Evolutionary conservation across 169 alveolate species (phyloP), one percentile per base, ranked within the genome.

Genomic region (Eimeria acervulina): DNA sequence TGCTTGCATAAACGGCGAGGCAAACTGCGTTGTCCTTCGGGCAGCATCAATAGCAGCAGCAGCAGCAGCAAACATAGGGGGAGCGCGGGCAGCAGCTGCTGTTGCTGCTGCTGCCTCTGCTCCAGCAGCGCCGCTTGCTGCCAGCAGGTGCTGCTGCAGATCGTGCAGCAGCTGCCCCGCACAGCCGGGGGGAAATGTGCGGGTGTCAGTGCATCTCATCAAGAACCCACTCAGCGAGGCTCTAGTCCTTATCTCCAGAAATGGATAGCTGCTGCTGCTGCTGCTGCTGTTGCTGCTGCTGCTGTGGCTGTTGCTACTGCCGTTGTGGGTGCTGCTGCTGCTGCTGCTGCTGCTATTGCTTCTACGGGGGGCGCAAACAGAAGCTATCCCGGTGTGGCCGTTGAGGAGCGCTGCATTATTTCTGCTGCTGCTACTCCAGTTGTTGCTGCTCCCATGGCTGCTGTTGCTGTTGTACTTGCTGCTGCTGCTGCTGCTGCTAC

Each of bases 41-140:
- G 5, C 55, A 47, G 87, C 87, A 23, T 1, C 44, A 33, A 59
- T 59, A 5, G 5, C 55, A 47, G 87, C 87, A 23, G 5, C 44
- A 33, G 87, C 87, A 7, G 63, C 87, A 33, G 61, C 59, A 5
- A 76, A 8, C 52, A 5, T 13, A 17, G 38, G 42, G 31, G 72
- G n/a, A 83, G 92, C 12, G 31, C 74, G 12, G 31, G 92, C 92
- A 83, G 92, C 92, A 83, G 74, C 92, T 33, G 90, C 90, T 33
- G 90, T 36, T 33, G 90, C 90, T 33, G 90, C 90, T 33, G 90
- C 63, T n/a, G 90, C 90, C 19, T 61, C 90, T 21, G 90, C 90
- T 21, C 61, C 66, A 15, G 90, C 26, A 17, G 90, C 55, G 19
- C 31, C 66, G 51, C 74, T 17, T 61, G 74, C 74, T 61, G 26